Evolutionary conservation across 148 eudicot genomes (phyloP).

Genomic region (Selenicereus undatus): DNA sequence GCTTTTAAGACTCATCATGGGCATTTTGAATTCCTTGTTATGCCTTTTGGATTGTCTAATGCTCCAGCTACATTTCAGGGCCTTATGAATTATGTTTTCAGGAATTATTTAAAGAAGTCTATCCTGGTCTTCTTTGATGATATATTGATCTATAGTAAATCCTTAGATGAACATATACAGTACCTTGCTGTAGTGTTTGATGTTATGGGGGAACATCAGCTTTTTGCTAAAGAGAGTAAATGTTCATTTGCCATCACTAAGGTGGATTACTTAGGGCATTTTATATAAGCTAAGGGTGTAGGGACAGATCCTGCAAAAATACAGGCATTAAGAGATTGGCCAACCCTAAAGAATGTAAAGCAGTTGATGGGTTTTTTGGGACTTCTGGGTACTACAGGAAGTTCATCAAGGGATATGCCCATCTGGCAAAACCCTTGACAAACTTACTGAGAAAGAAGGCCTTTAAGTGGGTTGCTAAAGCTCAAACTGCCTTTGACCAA

Average conservation of each 20-base stretch:
- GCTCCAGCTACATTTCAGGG: too few species aligned
- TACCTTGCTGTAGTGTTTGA: neutral
- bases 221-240: neutral
- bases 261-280: neutral
- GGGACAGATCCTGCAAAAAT: neutral
- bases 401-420: neutral
- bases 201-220: neutral
- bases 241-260: neutral
- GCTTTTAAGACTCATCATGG: too few species aligned
- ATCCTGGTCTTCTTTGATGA: neutral
- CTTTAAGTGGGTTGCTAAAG: neutral
- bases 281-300: neutral
- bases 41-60: too few species aligned
- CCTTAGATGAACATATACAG: neutral
- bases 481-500: neutral
- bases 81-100: neutral
- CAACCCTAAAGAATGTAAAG: neutral
- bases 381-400: neutral
- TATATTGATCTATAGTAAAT: neutral
- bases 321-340: neutral
- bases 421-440: neutral
- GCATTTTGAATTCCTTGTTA: too few species aligned
- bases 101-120: neutral
- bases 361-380: neutral
- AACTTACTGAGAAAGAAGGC: neutral